Evolutionary conservation across 2,329 filamentous ascomycete species (phyloP), one percentile per base, ranked within the genome.

Genomic region (Fusarium mexicanum): DNA sequence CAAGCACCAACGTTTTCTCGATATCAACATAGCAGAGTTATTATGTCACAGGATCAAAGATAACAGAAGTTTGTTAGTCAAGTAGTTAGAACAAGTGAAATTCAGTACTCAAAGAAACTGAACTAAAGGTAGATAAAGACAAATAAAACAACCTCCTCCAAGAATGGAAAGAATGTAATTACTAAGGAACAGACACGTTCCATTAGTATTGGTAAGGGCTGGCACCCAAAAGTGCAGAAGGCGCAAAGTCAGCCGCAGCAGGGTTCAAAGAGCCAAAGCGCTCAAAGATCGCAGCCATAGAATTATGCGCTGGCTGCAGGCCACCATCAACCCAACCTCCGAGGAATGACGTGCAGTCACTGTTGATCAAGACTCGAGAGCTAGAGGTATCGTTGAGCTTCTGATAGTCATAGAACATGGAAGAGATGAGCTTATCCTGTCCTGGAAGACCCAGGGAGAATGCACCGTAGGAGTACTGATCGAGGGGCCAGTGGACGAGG

Each of bases 21-120:
- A 12, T 11, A 18, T 5, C 6, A 24, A 7, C 16, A 24, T 8
- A 4, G 8, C 4, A 20, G 6, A 9, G 16, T 20, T 3, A 35
- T 24, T 0, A 18, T 16, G 22, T 35, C 12, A 24, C 11, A 35
- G 5, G 0, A 11, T 14, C 2, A 33, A 8, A 31, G 5, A 22
- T 8, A 8, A 12, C 5, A 31, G 0, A 11, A 31, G 2, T 7
- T 8, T 18, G 0, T 5, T 3, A 5, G 8, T 5, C 8, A 14
- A 8, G 8, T 9, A 24, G 11, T 6, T 20, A 2, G 1, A 14
- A 13, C 1, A 35, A 35, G 22, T 51, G 2, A 12, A 51, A 11
- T 24, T 35, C 1, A 11, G 17, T 11, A 20, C 13, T 5, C 11
- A 38, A 22, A 17, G 50, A 12, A 2, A 22, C 51, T 18, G 7